Conservation (phyloP, 345 rosid genomes). For the Alliaria petiolata region DNA sequence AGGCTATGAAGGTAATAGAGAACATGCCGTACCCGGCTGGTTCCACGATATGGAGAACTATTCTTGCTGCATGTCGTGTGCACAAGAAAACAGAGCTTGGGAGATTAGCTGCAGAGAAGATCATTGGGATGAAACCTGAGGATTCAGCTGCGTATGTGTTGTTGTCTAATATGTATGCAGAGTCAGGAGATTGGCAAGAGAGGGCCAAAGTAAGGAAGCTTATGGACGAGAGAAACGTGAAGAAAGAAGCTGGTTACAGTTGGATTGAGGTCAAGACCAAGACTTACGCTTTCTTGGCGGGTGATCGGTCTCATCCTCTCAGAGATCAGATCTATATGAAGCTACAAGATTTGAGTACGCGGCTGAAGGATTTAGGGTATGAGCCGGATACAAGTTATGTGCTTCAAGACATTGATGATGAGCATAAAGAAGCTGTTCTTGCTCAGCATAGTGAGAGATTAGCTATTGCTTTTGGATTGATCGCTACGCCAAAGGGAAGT, state of each 20-base stretch:
- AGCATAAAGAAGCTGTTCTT: conserved; percentile 74
- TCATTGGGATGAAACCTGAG: conserved; percentile 70
- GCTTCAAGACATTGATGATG: conserved; percentile 82
- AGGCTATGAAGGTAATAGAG: conserved; percentile 64
- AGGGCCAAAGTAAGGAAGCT: conserved; percentile 58
- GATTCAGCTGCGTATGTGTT: conserved; percentile 81
- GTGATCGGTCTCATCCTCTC: conserved; percentile 66
- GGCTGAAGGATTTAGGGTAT: conserved; percentile 62
- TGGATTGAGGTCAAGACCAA: conserved; percentile 86
- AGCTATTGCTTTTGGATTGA: conserved; percentile 86
- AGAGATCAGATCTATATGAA: conserved; percentile 51
- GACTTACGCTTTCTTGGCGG: conserved; percentile 71
- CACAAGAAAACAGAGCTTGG: conserved; percentile 67
- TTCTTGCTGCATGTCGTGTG: conserved; percentile 71
- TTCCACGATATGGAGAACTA: conserved; percentile 70
- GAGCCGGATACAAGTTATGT: conserved; percentile 67
- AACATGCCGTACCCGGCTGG: conserved; percentile 54
- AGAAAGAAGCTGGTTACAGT: conserved; percentile 86
- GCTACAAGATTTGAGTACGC: conserved; percentile 51
- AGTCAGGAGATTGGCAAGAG: conserved; percentile 73
- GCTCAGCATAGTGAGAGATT: conserved; percentile 87
- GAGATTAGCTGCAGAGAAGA: conserved; percentile 71
- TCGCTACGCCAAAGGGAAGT: conserved; percentile 50
- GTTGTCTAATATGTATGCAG: conserved; percentile 71
- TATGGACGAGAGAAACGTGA: conserved; percentile 71